phyloP scores from a whole-genome alignment of 2,329 filamentous ascomycete genomes.

The Neobulgaria alba region DNA sequence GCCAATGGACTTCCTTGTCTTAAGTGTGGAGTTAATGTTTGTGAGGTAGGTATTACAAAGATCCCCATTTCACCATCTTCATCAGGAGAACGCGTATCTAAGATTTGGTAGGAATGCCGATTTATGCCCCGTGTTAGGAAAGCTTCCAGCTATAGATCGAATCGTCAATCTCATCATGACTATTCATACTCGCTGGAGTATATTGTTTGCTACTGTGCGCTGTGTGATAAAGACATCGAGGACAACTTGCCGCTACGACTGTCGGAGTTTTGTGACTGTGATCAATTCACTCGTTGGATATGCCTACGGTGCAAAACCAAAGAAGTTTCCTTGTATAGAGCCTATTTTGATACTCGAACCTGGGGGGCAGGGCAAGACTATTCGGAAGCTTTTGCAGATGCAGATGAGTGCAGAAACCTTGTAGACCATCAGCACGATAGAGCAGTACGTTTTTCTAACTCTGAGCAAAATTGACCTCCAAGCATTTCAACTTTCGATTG shows the following conservation, averaged over 20 bases:
- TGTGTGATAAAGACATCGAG: slow-evolving; percentile 11
- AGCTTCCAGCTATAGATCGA: neutral
- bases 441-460: slow-evolving; percentile 9
- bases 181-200: neutral
- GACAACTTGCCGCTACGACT: slow-evolving; percentile 5
- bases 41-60: slow-evolving; percentile 5
- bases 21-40: slow-evolving; percentile 10
- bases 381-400: neutral
- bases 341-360: slow-evolving; percentile 6
- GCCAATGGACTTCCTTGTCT: slow-evolving; percentile 9
- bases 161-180: slow-evolving; percentile 6
- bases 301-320: slow-evolving; percentile 10
- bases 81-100: neutral
- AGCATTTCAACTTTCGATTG: neutral
- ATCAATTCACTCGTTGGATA: slow-evolving; percentile 15
- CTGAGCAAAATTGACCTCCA: no score
- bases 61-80: neutral
- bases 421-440: neutral
- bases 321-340: slow-evolving; percentile 1
- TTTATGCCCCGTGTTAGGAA: slow-evolving; percentile 10
- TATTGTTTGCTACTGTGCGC: slow-evolving; percentile 9
- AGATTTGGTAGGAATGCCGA: slow-evolving; percentile 10
- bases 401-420: slow-evolving; percentile 5
- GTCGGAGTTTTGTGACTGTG: slow-evolving; percentile 11
- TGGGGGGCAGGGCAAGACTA: no score